Conservation (phyloP, 768 basidiomycete genomes). For the Tulasnella sp. region DNA sequence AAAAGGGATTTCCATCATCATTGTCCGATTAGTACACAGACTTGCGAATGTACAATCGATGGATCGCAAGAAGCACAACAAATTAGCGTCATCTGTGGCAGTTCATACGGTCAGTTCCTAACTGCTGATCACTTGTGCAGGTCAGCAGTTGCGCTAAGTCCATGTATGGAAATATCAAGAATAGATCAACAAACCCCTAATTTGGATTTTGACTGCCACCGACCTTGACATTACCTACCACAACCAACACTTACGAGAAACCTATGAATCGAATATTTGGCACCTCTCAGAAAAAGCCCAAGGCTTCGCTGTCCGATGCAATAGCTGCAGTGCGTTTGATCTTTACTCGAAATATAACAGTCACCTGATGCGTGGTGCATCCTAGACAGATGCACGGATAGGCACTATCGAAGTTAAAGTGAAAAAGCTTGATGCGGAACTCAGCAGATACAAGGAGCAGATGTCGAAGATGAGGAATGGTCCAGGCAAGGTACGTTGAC, state of each 20-base stretch:
- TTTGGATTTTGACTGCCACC: constrained; percentile 4
- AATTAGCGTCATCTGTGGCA: too few relatives aligned
- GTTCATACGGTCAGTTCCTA: too few relatives aligned
- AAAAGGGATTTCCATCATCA: too few relatives aligned
- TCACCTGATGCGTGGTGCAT: not conserved
- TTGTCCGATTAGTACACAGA: too few relatives aligned
- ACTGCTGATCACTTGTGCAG: not conserved
- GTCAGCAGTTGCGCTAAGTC: too few relatives aligned
- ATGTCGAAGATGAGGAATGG: constrained; percentile 88
- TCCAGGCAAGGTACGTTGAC: constrained; percentile 80
- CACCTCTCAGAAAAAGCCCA: constrained; percentile 66
- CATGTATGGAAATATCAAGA: too few relatives aligned
- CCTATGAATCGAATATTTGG: constrained; percentile 81
- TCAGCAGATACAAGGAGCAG: constrained; percentile 85
- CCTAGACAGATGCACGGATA: constrained; percentile 74
- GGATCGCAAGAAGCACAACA: not conserved
- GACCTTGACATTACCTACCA: constrained; percentile 5
- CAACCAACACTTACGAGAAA: not conserved
- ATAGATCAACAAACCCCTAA: too few relatives aligned
- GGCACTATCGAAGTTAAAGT: constrained; percentile 91
- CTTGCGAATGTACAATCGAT: too few relatives aligned
- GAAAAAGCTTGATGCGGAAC: constrained; percentile 89
- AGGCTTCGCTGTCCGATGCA: constrained; percentile 81
- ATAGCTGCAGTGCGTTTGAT: constrained; percentile 56
- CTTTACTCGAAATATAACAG: not conserved